Conservation (phyloP, 2,329 filamentous ascomycete species). For the Cladosporium sp. region DNA sequence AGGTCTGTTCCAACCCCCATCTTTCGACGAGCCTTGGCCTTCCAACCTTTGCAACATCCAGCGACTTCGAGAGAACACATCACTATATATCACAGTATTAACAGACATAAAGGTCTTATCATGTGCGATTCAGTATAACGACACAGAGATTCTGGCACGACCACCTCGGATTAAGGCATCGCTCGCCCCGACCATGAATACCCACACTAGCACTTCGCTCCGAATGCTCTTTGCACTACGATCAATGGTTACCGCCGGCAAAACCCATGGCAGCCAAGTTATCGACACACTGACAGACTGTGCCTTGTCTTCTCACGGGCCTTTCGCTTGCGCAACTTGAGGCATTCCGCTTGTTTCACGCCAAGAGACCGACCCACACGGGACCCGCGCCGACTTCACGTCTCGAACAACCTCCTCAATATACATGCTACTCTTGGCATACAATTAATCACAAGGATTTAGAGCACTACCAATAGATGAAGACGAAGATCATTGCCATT, state of each 20-base stretch:
- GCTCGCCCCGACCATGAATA: background rate
- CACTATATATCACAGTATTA: background rate
- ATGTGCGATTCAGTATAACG: background rate
- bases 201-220: background rate
- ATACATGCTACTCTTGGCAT: conserved; percentile 19
- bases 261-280: background rate
- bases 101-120: background rate
- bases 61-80: background rate
- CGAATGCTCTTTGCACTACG: background rate
- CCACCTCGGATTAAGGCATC: background rate
- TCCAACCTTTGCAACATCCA: background rate
- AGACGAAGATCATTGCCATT: conserved; percentile 15
- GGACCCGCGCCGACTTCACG: conserved; percentile 15
- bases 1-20: background rate
- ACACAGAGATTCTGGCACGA: background rate
- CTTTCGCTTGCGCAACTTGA: conserved; percentile 11
- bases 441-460: conserved; percentile 2
- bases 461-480: background rate
- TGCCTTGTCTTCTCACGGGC: background rate
- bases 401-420: conserved; percentile 12
- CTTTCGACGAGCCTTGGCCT: background rate
- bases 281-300: background rate
- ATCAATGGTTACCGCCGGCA: background rate
- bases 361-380: conserved; percentile 15
- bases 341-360: conserved; percentile 7